phyloP scores from a whole-genome alignment of 495 filamentous ascomycete species.

The Penicillium canescens region DNA sequence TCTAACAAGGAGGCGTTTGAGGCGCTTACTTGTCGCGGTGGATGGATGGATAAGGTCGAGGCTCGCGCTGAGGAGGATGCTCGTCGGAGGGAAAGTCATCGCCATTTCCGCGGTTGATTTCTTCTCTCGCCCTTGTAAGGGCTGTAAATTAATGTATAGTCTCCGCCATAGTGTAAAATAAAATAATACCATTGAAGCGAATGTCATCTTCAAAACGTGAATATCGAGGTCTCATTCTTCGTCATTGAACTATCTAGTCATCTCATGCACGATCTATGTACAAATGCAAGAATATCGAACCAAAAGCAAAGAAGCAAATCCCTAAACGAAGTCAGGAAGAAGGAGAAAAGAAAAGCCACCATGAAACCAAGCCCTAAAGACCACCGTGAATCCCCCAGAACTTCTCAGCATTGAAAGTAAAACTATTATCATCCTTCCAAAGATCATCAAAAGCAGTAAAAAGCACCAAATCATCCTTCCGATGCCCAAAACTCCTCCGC shows the following conservation, averaged over 20 bases:
- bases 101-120: background rate
- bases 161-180: background rate
- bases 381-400: slow-evolving; percentile 62
- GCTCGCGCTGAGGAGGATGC: background rate
- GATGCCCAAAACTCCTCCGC: slow-evolving; percentile 47
- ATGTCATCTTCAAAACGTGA: background rate
- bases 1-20: slow-evolving; percentile 34
- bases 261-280: background rate
- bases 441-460: slow-evolving; percentile 75
- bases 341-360: background rate
- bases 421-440: slow-evolving; percentile 72
- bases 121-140: background rate
- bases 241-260: background rate
- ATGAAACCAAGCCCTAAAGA: background rate
- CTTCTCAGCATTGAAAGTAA: slow-evolving; percentile 68
- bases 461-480: slow-evolving; percentile 55
- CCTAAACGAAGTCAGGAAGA: background rate
- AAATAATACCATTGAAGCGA: background rate
- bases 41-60: slow-evolving; percentile 31
- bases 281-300: background rate
- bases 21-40: slow-evolving; percentile 28
- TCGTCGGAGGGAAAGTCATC: background rate
- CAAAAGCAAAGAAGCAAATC: background rate
- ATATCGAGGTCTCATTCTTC: background rate
- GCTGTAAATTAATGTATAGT: background rate